Base-by-base conservation (phyloP, 495 filamentous ascomycete species). In the Penicillium bialowiezense region DNA sequence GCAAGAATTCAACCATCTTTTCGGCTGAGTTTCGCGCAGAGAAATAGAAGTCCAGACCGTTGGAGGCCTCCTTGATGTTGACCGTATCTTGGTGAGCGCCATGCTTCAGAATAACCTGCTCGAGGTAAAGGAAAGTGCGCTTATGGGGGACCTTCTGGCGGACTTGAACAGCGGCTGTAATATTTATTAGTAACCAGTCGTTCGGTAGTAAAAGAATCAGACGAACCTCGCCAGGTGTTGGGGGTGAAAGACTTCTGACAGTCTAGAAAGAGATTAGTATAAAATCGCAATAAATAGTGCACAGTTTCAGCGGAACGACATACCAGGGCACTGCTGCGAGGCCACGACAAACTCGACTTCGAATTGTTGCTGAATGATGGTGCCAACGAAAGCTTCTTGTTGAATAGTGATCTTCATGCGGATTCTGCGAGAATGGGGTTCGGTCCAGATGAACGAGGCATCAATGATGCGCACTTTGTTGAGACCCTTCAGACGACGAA, bases 131-230 rank as follows among this genome's bases (percentile, higher is more conserved):
- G 72, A 99, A 97, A 5, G 93, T 97, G 52, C 95, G 80, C 77
- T 99, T 99, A 69, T 99, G 95, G 0, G 88, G 82, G 19, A 99
- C 95, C 64, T 96, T 95, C 70, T 99, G 95, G 29, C 95, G 89
- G 17, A 97, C 87, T 68, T 97, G 95, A 5, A 97, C 88, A 28
- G 80, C 79, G 3, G 91, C 90, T 26, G 8, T 3, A 4, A 8
- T 26, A 8, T 3, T 26, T 26, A 8, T 26, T 26, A 26, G 23
- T 8, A 26, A 4, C 8, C 23, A 26, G 23, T 26, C 8, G 23
- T 26, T n/a, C 23, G 23, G 8, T 8, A 26, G 23, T 26, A 8
- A 8, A 26, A 26, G 23, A 26, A 26, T 3, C 8, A 8, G 23
- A 26, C 23, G 23, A 26, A 26, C 23, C 23, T 54, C 86, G 71